A percentile compares a stretch with the other conserved stretches of the same genome.
Evolutionary conservation across 805 yeast genomes (phyloP).

Genomic region (Ogataea ramenticola): DNA sequence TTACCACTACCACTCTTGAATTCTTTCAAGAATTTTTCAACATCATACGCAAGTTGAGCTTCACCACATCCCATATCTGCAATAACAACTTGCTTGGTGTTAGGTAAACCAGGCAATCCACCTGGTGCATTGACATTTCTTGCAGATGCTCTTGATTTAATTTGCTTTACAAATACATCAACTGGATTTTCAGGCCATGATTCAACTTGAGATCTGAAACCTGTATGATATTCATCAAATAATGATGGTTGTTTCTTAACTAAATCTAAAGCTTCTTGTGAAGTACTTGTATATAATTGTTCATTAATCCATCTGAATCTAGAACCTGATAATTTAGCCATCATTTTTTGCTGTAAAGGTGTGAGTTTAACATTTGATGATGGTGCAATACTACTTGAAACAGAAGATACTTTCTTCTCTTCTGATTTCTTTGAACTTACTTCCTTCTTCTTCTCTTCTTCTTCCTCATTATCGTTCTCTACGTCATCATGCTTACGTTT

Average conservation of each 20-base stretch:
- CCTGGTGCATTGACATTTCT: conserved; percentile 88
- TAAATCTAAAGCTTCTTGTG: conserved; percentile 67
- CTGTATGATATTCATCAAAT: conserved; percentile 92
- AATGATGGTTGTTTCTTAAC: conserved; percentile 77
- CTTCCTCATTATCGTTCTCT: conserved; percentile 2
- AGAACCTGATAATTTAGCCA: conserved; percentile 89
- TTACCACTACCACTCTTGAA: conserved; percentile 16
- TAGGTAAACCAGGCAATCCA: conserved; percentile 71
- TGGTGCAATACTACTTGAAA: background rate
- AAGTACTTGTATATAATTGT: conserved; percentile 82
- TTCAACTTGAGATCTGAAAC: conserved; percentile 91
- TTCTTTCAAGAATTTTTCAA: conserved; percentile 41
- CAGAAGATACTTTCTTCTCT: background rate
- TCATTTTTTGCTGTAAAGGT: conserved; percentile 91
- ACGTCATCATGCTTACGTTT: conserved; percentile 4
- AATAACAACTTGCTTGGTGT: conserved; percentile 58
- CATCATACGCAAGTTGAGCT: conserved; percentile 74
- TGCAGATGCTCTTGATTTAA: conserved; percentile 49
- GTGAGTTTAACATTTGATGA: conserved; percentile 41
- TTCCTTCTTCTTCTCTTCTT: background rate
- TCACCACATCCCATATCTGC: conserved; percentile 99
- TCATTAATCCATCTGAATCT: conserved; percentile 98
- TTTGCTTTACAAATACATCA: conserved; percentile 73
- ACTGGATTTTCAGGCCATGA: conserved; percentile 99
- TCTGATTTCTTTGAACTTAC: background rate